Evolutionary conservation across 179 eudicot species (phyloP).

Genomic region (Sideroxylon spinosum): DNA sequence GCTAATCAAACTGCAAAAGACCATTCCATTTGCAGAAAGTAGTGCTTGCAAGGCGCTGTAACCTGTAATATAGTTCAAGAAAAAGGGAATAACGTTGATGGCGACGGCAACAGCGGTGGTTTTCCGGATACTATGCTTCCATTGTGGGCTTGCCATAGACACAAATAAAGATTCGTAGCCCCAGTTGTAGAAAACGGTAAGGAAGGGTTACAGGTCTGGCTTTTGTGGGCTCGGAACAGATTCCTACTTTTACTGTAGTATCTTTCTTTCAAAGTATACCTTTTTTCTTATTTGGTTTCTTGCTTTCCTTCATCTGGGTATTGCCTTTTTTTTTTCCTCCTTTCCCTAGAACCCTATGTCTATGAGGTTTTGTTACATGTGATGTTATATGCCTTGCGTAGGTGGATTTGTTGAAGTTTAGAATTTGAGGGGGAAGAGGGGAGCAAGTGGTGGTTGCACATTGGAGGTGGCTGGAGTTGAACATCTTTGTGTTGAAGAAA

Average conservation of each 20-base stretch:
- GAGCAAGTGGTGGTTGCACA: neutral
- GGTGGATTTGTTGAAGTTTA: slow-evolving; percentile 1
- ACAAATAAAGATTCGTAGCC: slow-evolving; percentile 21
- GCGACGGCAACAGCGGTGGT: neutral
- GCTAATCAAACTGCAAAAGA: slow-evolving; percentile 12
- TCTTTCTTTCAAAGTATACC: slow-evolving; percentile 21
- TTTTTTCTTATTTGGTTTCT: slow-evolving; percentile 3
- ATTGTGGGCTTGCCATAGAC: neutral
- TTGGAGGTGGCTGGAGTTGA: neutral
- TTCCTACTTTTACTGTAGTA: neutral
- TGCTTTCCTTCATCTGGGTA: slow-evolving; percentile 2
- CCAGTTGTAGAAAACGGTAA: neutral
- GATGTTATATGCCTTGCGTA: slow-evolving; percentile 15
- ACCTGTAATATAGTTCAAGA: neutral
- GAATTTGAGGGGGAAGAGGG: neutral
- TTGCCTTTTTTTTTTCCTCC: neutral
- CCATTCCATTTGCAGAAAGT: slow-evolving; percentile 20
- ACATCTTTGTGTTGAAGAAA: neutral
- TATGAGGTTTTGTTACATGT: neutral
- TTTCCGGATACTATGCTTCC: slow-evolving; percentile 8
- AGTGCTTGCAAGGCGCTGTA: neutral
- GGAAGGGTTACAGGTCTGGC: neutral
- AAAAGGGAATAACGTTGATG: neutral
- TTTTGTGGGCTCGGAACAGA: slow-evolving; percentile 14
- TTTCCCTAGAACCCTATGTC: too few species aligned